Base-by-base conservation (phyloP, 805 yeast species). In the Zygosaccharomyces siamensis region DNA sequence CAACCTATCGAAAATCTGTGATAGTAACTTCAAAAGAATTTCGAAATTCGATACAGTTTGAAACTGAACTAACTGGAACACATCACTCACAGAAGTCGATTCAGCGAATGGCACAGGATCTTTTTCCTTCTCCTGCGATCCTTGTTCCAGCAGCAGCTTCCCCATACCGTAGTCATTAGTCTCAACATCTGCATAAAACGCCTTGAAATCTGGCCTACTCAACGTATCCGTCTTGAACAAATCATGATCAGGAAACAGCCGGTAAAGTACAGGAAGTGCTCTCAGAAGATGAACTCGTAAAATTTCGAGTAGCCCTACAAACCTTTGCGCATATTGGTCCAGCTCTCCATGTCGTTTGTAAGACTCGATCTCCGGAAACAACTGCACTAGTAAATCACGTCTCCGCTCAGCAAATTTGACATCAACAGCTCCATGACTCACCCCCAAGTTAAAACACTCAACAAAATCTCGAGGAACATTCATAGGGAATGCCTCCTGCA, bases 361-460 rank as follows among this genome's bases (percentile, higher is more conserved):
- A 21, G 49, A 47, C 46, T 63, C 67, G 24, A 63, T 48, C 42
- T 64, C 69, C 6, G 68, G 67, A 49, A 64, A 64, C 10, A 64
- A 27, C 47, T 61, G 62, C n/a, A 52, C 54, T 14, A 63, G 36
- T 10, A 61, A 47, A 7, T 50, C 47, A 2, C 47, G 26, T 3
- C 63, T 60, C 32, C 41, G 12, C 16, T 11, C 44, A 20, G 20
- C 20, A 12, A 24, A 12, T 33, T 14, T 32, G 26, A 16, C 46
- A 6, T 35, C 23, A 18, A 28, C 21, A 23, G n/a, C 39, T 12
- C 21, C 31, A 20, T 35, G 36, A 35, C 14, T 24, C 7, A 32
- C 33, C 12, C 38, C 16, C 39, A 35, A 18, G 26, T 41, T 41
- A n/a, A 41, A 33, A 31, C 30, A 21, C 36, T 41, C 36, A 3